Evolutionary conservation across 495 filamentous ascomycete genomes (phyloP).

Genomic region (Aspergillus nidulans): DNA sequence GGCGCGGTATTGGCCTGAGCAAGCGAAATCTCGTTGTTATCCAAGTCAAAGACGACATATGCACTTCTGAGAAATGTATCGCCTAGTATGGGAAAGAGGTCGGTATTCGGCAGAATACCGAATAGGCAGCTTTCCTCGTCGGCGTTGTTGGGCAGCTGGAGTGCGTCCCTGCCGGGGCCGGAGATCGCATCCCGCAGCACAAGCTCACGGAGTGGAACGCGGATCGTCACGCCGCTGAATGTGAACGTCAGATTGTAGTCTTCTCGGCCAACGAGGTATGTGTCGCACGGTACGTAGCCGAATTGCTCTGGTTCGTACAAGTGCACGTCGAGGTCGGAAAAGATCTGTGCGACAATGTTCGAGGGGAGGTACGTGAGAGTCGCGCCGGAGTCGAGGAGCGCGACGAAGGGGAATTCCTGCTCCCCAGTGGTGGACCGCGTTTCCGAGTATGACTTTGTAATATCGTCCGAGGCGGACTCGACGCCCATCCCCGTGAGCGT

Average conservation of each 20-base stretch:
- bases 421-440: background rate
- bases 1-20: conserved; percentile 75
- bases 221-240: conserved; percentile 44
- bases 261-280: conserved; percentile 33
- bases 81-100: conserved; percentile 64
- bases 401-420: conserved; percentile 49
- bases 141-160: background rate
- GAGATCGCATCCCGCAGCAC: conserved; percentile 11
- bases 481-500: conserved; percentile 58
- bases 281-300: conserved; percentile 61
- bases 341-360: conserved; percentile 55
- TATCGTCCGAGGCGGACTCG: conserved; percentile 25
- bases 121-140: conserved; percentile 52
- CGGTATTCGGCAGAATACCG: conserved; percentile 57
- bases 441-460: conserved; percentile 33
- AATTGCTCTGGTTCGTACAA: conserved; percentile 42
- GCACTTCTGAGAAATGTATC: conserved; percentile 88
- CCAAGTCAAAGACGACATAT: conserved; percentile 84
- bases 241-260: conserved; percentile 61
- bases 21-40: conserved; percentile 71
- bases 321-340: conserved; percentile 55
- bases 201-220: conserved; percentile 23
- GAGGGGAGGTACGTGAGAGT: conserved; percentile 71
- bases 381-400: conserved; percentile 76
- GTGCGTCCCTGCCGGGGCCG: background rate